Conservation (phyloP, 2,329 filamentous ascomycete genomes). For the Claviceps arundinis region DNA sequence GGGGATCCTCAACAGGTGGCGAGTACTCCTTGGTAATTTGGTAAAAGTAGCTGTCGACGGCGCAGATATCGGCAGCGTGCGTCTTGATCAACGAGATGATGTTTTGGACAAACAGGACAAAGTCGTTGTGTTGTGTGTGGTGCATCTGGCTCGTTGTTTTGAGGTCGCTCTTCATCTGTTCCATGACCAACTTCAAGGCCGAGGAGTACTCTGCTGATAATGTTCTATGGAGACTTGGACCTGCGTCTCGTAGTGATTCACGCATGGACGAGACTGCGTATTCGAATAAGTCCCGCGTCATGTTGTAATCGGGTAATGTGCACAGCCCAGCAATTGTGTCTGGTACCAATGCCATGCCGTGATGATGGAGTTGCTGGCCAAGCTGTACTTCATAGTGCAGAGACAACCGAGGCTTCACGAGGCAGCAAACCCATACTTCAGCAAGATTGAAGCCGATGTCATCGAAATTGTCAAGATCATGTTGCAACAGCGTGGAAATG, state of each 20-base stretch:
- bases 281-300: slow-evolving; percentile 36
- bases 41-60: slow-evolving; percentile 42
- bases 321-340: slow-evolving; percentile 23
- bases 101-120: slow-evolving; percentile 37
- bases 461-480: slow-evolving; percentile 32
- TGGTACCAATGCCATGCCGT: slow-evolving; percentile 30
- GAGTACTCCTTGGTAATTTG: slow-evolving; percentile 43
- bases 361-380: slow-evolving; percentile 30
- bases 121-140: slow-evolving; percentile 28
- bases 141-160: slow-evolving; percentile 20
- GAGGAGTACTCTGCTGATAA: slow-evolving; percentile 28
- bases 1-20: slow-evolving; percentile 40
- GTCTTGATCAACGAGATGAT: slow-evolving; percentile 41
- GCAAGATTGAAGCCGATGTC: slow-evolving; percentile 31
- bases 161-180: slow-evolving; percentile 39
- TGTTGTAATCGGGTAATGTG: slow-evolving; percentile 31
- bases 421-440: slow-evolving; percentile 38
- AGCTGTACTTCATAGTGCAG: slow-evolving; percentile 37
- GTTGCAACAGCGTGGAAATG: slow-evolving; percentile 33
- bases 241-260: slow-evolving; percentile 27
- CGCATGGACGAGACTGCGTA: slow-evolving; percentile 38
- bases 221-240: slow-evolving; percentile 19
- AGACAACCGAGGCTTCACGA: slow-evolving; percentile 35
- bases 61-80: slow-evolving; percentile 38
- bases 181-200: slow-evolving; percentile 34